phyloP scores from a whole-genome alignment of 2,329 filamentous ascomycete genomes.

The Aspergillus pseudotamarii region DNA sequence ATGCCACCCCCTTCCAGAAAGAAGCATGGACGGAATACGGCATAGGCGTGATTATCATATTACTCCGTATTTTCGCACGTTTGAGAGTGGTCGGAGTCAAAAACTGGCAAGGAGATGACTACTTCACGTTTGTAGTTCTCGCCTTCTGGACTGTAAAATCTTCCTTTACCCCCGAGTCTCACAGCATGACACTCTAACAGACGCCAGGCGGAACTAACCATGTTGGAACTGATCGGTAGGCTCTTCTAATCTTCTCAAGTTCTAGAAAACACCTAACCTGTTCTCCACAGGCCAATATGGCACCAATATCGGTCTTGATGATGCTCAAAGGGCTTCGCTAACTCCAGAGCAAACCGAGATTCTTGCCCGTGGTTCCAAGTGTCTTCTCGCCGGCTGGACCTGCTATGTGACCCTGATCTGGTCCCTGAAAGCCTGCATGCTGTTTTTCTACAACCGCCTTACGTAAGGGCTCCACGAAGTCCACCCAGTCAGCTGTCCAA shows the following conservation, averaged over 20 bases:
- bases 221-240: constrained; percentile 28
- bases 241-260: not conserved
- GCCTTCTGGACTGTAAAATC: constrained; percentile 42
- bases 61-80: constrained; percentile 45
- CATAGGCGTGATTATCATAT: constrained; percentile 41
- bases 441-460: constrained; percentile 49
- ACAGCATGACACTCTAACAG: not conserved
- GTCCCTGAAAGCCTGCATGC: constrained; percentile 47
- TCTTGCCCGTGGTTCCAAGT: constrained; percentile 38
- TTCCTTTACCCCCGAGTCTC: no score
- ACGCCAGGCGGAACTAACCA: constrained; percentile 19
- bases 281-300: constrained; percentile 37
- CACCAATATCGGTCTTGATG: constrained; percentile 42
- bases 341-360: constrained; percentile 31
- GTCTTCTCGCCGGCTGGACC: constrained; percentile 43
- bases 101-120: constrained; percentile 49
- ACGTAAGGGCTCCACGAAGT: constrained; percentile 35
- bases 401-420: constrained; percentile 49
- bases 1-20: constrained; percentile 43
- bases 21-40: constrained; percentile 51
- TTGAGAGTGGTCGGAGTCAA: constrained; percentile 44
- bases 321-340: constrained; percentile 35
- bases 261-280: not conserved
- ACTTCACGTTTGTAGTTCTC: constrained; percentile 41
- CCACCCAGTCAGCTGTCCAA: not conserved